These are phyloP conservation scores for Jacaranda mimosifolia DNA, from an alignment of 257 asterid species.

Conservation along the genomic window DNA sequence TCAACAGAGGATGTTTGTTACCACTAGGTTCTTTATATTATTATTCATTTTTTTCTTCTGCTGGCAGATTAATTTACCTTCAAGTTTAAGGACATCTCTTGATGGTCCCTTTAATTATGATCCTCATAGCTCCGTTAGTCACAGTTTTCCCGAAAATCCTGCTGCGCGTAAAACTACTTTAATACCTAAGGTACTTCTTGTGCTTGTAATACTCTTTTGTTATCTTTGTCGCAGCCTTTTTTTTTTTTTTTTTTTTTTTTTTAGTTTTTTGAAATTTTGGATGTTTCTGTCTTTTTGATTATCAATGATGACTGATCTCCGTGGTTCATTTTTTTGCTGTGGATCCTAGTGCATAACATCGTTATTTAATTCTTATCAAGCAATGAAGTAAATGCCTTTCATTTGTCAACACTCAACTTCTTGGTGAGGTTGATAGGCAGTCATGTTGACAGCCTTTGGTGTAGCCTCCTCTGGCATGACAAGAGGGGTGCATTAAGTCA, in stretches of 20 bases:
- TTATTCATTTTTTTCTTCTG: background rate
- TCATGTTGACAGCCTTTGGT: background rate
- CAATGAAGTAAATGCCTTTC: background rate
- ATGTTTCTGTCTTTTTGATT: background rate
- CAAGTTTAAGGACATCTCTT: conserved; percentile 73
- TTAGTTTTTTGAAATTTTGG: conserved; percentile 5
- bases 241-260: too few relatives aligned
- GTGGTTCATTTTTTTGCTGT: conserved; percentile 3
- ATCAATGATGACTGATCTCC: conserved; percentile 22
- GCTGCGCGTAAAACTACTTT: conserved; percentile 87
- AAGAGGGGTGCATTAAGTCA: background rate
- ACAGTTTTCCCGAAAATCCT: conserved; percentile 92
- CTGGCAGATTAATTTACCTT: conserved; percentile 84
- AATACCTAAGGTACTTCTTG: conserved; percentile 78
- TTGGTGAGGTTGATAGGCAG: background rate
- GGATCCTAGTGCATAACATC: background rate
- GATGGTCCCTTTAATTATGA: conserved; percentile 66
- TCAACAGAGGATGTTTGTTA: background rate
- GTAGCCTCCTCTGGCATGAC: background rate
- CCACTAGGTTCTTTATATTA: conserved; percentile 27
- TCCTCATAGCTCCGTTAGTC: conserved; percentile 39
- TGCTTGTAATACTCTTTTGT: conserved; percentile 26
- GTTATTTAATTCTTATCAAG: background rate
- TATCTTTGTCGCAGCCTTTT: too few relatives aligned
- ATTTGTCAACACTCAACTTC: background rate